Base-by-base conservation (phyloP, 345 rosid species). In the Brassica cretica region DNA sequence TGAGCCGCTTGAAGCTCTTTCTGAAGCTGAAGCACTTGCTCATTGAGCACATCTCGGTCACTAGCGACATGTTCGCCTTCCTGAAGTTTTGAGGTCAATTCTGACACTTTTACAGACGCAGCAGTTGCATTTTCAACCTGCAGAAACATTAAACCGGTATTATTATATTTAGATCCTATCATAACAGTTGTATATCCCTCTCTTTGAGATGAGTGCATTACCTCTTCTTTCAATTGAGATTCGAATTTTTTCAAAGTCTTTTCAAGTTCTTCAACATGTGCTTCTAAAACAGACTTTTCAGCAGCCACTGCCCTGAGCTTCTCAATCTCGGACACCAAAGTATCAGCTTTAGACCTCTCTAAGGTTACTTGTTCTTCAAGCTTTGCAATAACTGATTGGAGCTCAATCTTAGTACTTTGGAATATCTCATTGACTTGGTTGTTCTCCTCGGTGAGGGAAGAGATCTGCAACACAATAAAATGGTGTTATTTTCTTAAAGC, bases 391-490 rank as follows among this genome's bases (percentile, higher is more conserved):
- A 82, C 73, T 30, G 92, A 84, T 10, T 91, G 91, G 81, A 90
- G 94, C 81, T 95, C 98, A 66, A 78, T 82, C 89, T 85, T 91
- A 39, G 93, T 78, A 77, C 80, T 86, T 71, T 88, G 89, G 71
- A 86, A 74, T 10, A 87, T 73, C 77, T 82, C 94, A 67, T 84
- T 87, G 51, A 90, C 92, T 74, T 80, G 84, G 80, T 80, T 87
- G 78, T 86, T 87, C 85, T 91, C 94, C 83, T 93, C 95, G 87
- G 82, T 59, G 25, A 87, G 81, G 1, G 93, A 88, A 75, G 88
- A 87, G 64, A 93, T 85, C 99, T 95, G 88, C 60, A 76, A 44
- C 56, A 82, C 24, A 60, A 60, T 60, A 53, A 63, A 68, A 15
- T 61, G 68, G 64, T 56, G 60, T 71, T 21, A 53, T 32, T 32